Base-by-base conservation (phyloP, 75 land plant genomes). In the Pinus tabuliformis region DNA sequence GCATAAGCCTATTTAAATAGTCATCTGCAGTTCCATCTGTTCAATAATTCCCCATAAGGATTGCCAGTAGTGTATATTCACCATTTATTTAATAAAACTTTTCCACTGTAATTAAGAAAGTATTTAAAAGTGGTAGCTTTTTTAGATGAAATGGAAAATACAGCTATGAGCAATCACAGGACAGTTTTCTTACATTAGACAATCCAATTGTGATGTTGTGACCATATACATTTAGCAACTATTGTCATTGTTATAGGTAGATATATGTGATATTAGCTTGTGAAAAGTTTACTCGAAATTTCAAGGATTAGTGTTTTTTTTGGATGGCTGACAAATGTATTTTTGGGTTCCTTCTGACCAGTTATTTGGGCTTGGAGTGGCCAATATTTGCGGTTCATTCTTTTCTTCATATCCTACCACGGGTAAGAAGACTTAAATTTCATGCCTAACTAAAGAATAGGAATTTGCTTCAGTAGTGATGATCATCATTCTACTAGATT, bases 281-380 rank as follows among this genome's bases (percentile, higher is more conserved):
- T 16, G 45, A 16, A 37, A 68, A 6, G 20, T 39, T 66, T 66
- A 42, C n/a, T 1, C 20, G 9, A 66, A 39, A 39, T 37, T 37
- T n/a, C 22, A 0, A n/a, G 3, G 52, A 18, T 21, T 58, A 17
- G 1, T 24, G 59, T 37, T 73, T 3, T 26, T 30, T 2, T 73
- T 73, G 6, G 6, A 73, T 3, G 20, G 71, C 22, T 56, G 22
- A 56, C 20, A 15, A 14, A 5, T 76, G 74, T 26, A 12, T 65
- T 62, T 14, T 22, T 59, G 64, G 17, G 39, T n/a, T 56, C 16
- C n/a, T 20, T 28, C 28, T 71, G 15, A 30, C 75, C 93, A 97
- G 99, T 85, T 97, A 62, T 93, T 97, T 83, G 99, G 99, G 28
- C 94, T 97, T 77, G 99, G 99, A 58, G 85, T 97, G 49, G 93